A percentile compares a stretch with the other conserved stretches of the same genome.
phyloP scores from a whole-genome alignment of 768 basidiomycete genomes.

The Suillus sp. region DNA sequence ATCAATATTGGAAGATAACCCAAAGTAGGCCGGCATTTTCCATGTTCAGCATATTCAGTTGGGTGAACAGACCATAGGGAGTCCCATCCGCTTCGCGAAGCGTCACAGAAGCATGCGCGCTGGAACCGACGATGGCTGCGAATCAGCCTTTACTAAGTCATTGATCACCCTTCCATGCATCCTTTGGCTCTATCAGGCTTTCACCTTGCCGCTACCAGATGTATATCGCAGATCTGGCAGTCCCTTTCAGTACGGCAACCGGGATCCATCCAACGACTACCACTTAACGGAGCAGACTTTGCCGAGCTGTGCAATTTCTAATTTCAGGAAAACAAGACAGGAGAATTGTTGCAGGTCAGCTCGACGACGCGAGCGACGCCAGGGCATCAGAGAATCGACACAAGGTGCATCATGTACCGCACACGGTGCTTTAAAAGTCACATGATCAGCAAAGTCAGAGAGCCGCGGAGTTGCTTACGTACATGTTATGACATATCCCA shows the following conservation, averaged over 20 bases:
- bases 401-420: not conserved
- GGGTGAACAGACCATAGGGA: not conserved
- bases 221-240: conserved; percentile 1
- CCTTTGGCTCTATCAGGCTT: not conserved
- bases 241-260: not conserved
- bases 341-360: not conserved
- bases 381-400: not conserved
- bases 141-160: conserved; percentile 1
- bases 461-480: not conserved
- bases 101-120: conserved; percentile 2
- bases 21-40: conserved; percentile 6
- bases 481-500: not conserved
- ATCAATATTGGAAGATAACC: conserved; percentile 28
- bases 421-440: not conserved
- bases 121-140: conserved; percentile 8
- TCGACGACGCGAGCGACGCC: not conserved
- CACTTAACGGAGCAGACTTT: not conserved
- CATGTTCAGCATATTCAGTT: not conserved
- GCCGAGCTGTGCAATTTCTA: not conserved
- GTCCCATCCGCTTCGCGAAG: not conserved
- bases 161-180: not conserved
- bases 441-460: not conserved
- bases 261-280: not conserved
- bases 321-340: conserved; percentile 4
- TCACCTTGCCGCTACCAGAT: not conserved